These are phyloP conservation scores for Zelopaecilomyces penicillatus DNA, from an alignment of 2,329 filamentous ascomycete genomes.

Conservation along the genomic window DNA sequence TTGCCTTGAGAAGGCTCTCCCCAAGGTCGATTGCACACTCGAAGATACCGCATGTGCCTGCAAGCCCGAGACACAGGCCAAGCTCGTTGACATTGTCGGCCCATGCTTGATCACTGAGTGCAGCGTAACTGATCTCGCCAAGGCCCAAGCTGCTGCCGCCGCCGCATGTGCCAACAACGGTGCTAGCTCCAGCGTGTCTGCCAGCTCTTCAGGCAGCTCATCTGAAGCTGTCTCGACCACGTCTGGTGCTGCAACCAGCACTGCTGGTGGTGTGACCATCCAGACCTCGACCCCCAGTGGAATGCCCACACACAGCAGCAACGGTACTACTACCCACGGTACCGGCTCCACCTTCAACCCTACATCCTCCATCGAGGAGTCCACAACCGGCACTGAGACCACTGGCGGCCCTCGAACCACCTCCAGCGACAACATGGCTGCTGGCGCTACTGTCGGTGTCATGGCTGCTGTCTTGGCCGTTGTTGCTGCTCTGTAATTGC, in stretches of 20 bases:
- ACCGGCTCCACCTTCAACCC: slow-evolving; percentile 2
- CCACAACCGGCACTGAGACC: slow-evolving; percentile 10
- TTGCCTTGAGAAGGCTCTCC: slow-evolving; percentile 29
- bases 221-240: background rate
- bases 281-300: slow-evolving; percentile 6
- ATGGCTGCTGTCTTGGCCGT: slow-evolving; percentile 24
- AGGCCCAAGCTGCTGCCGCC: slow-evolving; percentile 23
- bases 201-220: background rate
- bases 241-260: slow-evolving; percentile 3
- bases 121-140: slow-evolving; percentile 18
- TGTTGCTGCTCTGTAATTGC: slow-evolving; percentile 23
- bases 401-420: background rate
- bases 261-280: slow-evolving; percentile 2
- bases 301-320: background rate
- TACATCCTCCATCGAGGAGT: slow-evolving; percentile 10
- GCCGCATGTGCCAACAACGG: slow-evolving; percentile 19
- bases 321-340: slow-evolving; percentile 3
- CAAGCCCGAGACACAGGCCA: slow-evolving; percentile 21
- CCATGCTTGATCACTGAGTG: slow-evolving; percentile 29
- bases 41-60: slow-evolving; percentile 32
- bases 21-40: slow-evolving; percentile 27
- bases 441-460: slow-evolving; percentile 19
- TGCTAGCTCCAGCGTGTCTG: slow-evolving; percentile 2
- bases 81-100: slow-evolving; percentile 20
- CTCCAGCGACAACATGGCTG: slow-evolving; percentile 14